Evolutionary conservation across 768 basidiomycete species (phyloP), one percentile per base, ranked within the genome.

Genomic region (Serpula lacrymans): DNA sequence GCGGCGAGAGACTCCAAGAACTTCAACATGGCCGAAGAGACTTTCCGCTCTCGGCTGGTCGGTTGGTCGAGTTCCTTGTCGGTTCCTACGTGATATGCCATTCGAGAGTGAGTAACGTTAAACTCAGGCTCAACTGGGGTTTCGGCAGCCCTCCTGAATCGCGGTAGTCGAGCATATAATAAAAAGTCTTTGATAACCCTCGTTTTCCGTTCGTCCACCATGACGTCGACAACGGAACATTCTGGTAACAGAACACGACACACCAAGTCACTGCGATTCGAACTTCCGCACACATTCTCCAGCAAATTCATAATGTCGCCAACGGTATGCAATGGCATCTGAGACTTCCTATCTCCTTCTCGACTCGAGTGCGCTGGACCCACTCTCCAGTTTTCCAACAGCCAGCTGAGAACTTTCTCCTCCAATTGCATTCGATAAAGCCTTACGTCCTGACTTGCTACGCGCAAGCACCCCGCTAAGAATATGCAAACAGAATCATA

Each of bases 401-500:
- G 62, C 93, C 95, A 96, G 38, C 68, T 74, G 12, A 93, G 57
- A 3, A 88, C 82, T 55, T 90, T 89, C 55, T 91, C 89, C 57
- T 90, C 85, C n/a, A 95, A 65, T 21, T 82, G 82, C 74, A 92
- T 77, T 12, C 85, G 78, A 62, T 89, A 89, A 12, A 97, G 63
- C 14, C 84, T 75, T 42, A 86, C 83, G 54, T 98, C 92, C 54
- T 84, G 82, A 43, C 77, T 80, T 0, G 90, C 82, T 17, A 90
- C 68, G 13, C 69, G 72, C 34, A 97, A 67, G 41, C 80, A 84
- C 20, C 75, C 67, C 5, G 76, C 65, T 33, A 97, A 69, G 56
- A 98, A 91, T 42, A 71, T 68, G 68, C 94, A 96, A 27, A 95
- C 90, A 1, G 94, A 82, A 55, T 99, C 96, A 52, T 76, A 87